These are phyloP conservation scores for Fusarium avenaceum DNA, from an alignment of 2,329 filamentous ascomycete genomes.

Conservation along the genomic window DNA sequence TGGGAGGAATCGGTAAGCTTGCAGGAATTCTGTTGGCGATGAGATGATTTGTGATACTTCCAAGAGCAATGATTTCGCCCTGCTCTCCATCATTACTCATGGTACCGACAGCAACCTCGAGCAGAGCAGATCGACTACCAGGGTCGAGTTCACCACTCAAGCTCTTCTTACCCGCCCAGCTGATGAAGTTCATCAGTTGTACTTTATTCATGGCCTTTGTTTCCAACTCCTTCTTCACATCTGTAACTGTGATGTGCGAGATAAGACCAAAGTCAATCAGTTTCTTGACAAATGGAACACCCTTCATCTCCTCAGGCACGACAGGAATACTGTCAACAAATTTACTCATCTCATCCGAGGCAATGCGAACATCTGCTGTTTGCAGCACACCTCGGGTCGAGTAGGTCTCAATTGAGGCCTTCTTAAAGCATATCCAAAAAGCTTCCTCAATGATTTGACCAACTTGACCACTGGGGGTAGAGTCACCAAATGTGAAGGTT, in stretches of 20 bases:
- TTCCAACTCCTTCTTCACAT: constrained; percentile 87
- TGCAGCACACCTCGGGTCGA: constrained; percentile 89
- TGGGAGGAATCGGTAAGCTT: constrained; percentile 83
- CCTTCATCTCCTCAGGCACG: constrained; percentile 80
- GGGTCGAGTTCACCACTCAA: constrained; percentile 79
- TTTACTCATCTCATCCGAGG: constrained; percentile 71
- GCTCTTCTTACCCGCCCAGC: constrained; percentile 83
- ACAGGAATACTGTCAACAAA: constrained; percentile 93
- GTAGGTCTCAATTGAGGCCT: constrained; percentile 86
- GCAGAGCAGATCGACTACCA: constrained; percentile 74
- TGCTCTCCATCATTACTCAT: constrained; percentile 71
- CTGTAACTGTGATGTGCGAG: constrained; percentile 86
- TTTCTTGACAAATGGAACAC: constrained; percentile 81
- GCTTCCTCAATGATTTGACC: constrained; percentile 92
- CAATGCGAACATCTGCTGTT: constrained; percentile 86
- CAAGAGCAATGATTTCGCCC: constrained; percentile 81
- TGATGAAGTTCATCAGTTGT: constrained; percentile 86
- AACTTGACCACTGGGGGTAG: constrained; percentile 87
- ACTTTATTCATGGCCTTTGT: constrained; percentile 82
- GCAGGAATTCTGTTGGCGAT: constrained; percentile 83
- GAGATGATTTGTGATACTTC: constrained; percentile 80
- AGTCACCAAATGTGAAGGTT: constrained; percentile 90
- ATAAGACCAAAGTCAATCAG: constrained; percentile 88
- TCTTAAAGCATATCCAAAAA: constrained; percentile 93
- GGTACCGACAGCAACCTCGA: constrained; percentile 84